These are phyloP conservation scores for Ambrosiella xylebori DNA, from an alignment of 2,329 filamentous ascomycete genomes.

Conservation along the genomic window DNA sequence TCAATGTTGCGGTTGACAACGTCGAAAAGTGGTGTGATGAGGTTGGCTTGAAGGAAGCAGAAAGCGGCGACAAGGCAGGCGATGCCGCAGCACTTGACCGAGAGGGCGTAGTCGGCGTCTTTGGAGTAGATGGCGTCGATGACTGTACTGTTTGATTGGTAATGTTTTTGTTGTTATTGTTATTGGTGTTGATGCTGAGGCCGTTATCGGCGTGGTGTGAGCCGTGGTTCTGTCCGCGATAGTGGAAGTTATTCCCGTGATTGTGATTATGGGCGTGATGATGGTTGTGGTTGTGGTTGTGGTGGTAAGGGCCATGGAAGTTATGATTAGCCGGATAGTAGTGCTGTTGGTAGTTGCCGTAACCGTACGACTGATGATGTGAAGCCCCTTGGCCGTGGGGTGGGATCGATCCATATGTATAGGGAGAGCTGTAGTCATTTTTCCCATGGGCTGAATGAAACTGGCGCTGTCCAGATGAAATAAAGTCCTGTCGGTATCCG, in stretches of 20 bases:
- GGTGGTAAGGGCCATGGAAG: neutral
- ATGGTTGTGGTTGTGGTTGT: neutral
- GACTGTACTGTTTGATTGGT: neutral
- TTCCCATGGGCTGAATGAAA: neutral
- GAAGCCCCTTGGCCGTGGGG: neutral
- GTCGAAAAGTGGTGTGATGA: conserved; percentile 4
- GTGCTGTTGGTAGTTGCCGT: neutral
- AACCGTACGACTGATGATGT: neutral
- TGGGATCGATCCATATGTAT: neutral
- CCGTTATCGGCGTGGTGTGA: neutral
- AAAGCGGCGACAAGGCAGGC: neutral
- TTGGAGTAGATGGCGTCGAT: neutral
- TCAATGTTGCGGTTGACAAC: neutral
- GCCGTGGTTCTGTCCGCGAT: neutral
- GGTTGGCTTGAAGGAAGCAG: conserved; percentile 2
- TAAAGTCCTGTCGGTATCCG: conserved; percentile 1
- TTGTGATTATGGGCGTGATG: neutral
- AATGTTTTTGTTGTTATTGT: neutral
- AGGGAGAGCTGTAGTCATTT: neutral
- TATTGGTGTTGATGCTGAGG: neutral
- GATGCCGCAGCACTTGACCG: neutral
- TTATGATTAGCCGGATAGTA: neutral
- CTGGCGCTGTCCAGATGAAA: neutral
- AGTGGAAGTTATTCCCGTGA: neutral
- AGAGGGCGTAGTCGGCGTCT: neutral